Evolutionary conservation across 305 asterid species (phyloP).

Genomic region (Solanum hybrid): DNA sequence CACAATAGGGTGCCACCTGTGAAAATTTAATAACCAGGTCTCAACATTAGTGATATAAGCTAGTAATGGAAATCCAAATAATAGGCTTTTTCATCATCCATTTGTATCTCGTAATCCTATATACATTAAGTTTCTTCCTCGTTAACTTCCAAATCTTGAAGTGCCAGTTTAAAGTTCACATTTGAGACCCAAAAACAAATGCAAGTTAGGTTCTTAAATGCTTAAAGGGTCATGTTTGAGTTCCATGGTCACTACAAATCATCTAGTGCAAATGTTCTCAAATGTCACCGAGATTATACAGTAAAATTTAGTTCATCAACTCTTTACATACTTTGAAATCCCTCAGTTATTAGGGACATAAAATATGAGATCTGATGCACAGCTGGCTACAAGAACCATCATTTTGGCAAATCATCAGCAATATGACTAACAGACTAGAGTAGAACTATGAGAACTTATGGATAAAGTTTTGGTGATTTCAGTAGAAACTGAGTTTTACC

Average conservation of each 20-base stretch:
- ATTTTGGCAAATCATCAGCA: background rate
- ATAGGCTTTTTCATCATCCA: background rate
- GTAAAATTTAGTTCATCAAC: background rate
- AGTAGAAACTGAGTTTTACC: conserved; percentile 31
- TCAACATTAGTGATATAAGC: background rate
- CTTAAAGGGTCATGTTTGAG: background rate
- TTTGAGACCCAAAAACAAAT: background rate
- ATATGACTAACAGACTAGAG: background rate
- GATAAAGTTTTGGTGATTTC: background rate
- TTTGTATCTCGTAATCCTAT: background rate
- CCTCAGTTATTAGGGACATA: background rate
- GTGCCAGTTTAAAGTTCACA: background rate
- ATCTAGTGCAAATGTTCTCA: background rate
- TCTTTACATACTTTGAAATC: background rate
- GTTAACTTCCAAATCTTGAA: background rate
- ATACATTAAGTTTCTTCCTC: background rate
- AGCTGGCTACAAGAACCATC: background rate
- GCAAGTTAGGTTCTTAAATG: background rate
- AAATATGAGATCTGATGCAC: background rate
- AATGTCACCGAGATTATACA: background rate
- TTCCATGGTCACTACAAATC: background rate
- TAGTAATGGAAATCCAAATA: background rate
- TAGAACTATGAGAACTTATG: background rate
- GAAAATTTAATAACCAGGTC: conserved; percentile 7
- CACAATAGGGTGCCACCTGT: conserved; percentile 96